A percentile compares a stretch with the other conserved stretches of the same genome.
phyloP scores from a whole-genome alignment of 2,329 filamentous ascomycete genomes.

The Xylaria sp. region DNA sequence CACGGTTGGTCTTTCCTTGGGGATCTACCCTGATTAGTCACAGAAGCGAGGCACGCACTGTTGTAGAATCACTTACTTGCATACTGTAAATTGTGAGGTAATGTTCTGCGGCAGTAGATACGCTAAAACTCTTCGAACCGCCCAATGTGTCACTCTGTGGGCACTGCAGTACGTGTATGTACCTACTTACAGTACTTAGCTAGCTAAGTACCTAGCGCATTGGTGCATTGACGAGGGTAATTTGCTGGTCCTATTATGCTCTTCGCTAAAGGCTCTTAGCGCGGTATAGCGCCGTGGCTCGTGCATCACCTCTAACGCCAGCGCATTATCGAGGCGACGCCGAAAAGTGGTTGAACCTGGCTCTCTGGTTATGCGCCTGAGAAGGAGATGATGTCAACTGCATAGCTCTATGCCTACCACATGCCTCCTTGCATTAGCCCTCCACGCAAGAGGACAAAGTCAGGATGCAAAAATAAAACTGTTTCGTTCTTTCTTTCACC shows the following conservation, averaged over 20 bases:
- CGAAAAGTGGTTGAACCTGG: conserved; percentile 19
- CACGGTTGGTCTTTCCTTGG: not conserved
- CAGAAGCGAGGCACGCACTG: not conserved
- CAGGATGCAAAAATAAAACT: not conserved
- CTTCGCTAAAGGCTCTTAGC: conserved; percentile 32
- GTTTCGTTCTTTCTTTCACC: not conserved
- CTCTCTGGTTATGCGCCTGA: not conserved
- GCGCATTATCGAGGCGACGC: conserved; percentile 34
- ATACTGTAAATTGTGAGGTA: not conserved
- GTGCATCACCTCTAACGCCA: conserved; percentile 29
- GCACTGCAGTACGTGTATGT: conserved; percentile 9
- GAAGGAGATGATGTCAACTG: conserved; percentile 17
- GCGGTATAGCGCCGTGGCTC: conserved; percentile 33
- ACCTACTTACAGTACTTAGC: too few relatives aligned
- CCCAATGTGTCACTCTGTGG: conserved; percentile 6
- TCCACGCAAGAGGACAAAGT: not conserved
- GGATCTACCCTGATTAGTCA: not conserved
- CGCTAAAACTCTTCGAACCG: too few relatives aligned
- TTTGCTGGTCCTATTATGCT: conserved; percentile 43
- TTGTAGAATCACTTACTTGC: not conserved
- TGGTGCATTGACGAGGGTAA: conserved; percentile 47
- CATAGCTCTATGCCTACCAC: not conserved
- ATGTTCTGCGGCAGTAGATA: too few relatives aligned
- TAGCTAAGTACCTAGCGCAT: conserved; percentile 36
- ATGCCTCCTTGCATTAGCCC: not conserved